phyloP scores from a whole-genome alignment of 306 rosid genomes.

The Cicer cuneatum region DNA sequence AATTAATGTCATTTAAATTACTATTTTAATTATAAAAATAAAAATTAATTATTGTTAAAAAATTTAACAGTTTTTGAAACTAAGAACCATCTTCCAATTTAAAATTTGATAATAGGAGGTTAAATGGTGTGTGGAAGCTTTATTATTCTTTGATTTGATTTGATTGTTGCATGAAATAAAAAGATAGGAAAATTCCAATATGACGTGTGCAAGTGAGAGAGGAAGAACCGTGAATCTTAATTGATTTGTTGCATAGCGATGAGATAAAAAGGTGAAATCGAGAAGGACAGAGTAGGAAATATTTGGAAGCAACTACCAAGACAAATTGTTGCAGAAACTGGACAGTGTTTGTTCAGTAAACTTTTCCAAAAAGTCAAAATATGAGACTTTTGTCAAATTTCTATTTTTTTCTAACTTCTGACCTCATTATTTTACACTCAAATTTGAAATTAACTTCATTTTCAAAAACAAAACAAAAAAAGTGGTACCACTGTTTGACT shows the following conservation, averaged over 20 bases:
- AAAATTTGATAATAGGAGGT: background rate
- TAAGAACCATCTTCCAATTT: no score
- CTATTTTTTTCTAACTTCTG: conserved; percentile 42
- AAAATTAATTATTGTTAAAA: no score
- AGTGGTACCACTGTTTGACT: conserved; percentile 37
- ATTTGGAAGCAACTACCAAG: conserved; percentile 67
- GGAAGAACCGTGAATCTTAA: conserved; percentile 38
- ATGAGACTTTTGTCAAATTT: conserved; percentile 60
- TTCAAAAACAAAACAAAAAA: background rate
- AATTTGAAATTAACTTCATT: background rate
- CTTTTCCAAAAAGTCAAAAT: conserved; percentile 67
- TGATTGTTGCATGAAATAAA: conserved; percentile 6
- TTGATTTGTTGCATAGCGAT: conserved; percentile 31
- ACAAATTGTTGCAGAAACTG: conserved; percentile 48
- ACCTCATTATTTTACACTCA: conserved; percentile 16
- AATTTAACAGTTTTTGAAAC: no score
- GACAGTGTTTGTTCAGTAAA: conserved; percentile 55
- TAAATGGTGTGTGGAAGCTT: background rate
- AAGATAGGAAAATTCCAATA: no score
- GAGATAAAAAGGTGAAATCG: conserved; percentile 39
- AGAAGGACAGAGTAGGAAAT: conserved; percentile 54
- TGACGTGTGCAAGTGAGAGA: background rate
- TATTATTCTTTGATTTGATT: conserved; percentile 12
- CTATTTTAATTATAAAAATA: no score
- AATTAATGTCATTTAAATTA: no score